Base-by-base conservation (phyloP, 192 early-diverging fungal species). In the Coemansia sp. region DNA sequence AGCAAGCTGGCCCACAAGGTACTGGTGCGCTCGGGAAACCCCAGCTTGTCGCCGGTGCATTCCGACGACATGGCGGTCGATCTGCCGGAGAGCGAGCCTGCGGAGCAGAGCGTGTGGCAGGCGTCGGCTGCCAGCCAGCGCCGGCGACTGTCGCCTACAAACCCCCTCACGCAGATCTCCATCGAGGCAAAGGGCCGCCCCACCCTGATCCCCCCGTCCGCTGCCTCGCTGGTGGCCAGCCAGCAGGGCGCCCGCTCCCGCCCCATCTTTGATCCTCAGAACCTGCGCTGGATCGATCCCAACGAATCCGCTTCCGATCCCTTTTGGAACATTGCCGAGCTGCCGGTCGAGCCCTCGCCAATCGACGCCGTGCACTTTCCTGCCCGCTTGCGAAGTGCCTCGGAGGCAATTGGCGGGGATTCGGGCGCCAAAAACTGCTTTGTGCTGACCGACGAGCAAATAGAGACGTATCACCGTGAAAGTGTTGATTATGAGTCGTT, bases 231-330 rank as follows among this genome's bases (percentile, higher is more conserved):
- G 39, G 68, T 60, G 16, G 14, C 28, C 14, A 44, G 28, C 39
- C 39, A 6, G 31, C 36, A 19, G 44, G 53, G 61, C 57, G 20
- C 37, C 13, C 70, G 64, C 19, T 42, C 65, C 18, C 61, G 61
- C 38, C 72, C 72, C 48, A 64, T 74, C 19, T 74, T 74, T 51
- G 72, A 74, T 52, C 72, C 72, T 36, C 72, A 74, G 54, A 67
- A 68, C 16, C 50, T 74, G 56, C 64, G 72, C 21, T 74, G 72
- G 72, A 68, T 74, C 28, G 65, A 68, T 31, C 72, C 72, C 2
- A 68, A 67, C 46, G 65, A 72, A 39, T 54, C 31, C 55, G 36
- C 40, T 14, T 39, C 15, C 5, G 44, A 74, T 53, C 65, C 72
- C 15, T 68, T 74, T 44, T 64, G 72, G 72, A 63, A 74, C 65